A percentile compares a stretch with the other conserved stretches of the same genome.
Conservation (phyloP, 1,284 basidiomycete genomes). For the Cryptococcus hybrid region DNA sequence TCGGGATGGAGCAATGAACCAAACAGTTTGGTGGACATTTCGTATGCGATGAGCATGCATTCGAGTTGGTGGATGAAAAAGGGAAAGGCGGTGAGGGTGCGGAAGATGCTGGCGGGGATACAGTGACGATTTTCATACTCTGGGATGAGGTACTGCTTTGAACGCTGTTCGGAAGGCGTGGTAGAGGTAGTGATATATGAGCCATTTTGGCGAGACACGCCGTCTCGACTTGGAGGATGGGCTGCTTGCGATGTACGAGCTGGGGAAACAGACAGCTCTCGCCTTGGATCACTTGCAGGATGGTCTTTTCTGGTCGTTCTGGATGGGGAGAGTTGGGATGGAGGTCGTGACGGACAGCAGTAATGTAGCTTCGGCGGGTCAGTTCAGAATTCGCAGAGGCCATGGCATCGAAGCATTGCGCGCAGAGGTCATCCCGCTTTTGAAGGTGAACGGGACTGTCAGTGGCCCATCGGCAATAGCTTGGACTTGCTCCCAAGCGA, state of each 20-base stretch:
- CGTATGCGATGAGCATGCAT: conserved; percentile 24
- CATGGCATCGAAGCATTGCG: conserved; percentile 23
- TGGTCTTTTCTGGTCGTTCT: conserved; percentile 5
- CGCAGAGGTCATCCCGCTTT: conserved; percentile 4
- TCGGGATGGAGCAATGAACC: conserved; percentile 5
- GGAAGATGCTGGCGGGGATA: conserved; percentile 24
- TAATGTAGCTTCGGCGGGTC: conserved; percentile 20
- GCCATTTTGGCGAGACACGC: conserved; percentile 16
- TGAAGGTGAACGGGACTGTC: conserved; percentile 12
- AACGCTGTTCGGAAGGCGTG: neutral
- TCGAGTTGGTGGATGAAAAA: conserved; percentile 22
- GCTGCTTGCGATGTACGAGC: conserved; percentile 14
- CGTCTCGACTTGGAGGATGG: conserved; percentile 19
- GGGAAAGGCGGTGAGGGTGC: conserved; percentile 25
- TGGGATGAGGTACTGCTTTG: conserved; percentile 15
- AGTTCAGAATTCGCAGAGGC: conserved; percentile 20
- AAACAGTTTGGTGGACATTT: conserved; percentile 22
- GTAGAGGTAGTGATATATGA: conserved; percentile 16
- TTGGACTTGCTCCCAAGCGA: conserved; percentile 36
- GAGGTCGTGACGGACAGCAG: conserved; percentile 22
- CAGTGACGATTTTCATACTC: conserved; percentile 23
- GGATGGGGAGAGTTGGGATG: conserved; percentile 25
- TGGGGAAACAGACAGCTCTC: neutral
- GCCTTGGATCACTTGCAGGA: conserved; percentile 2
- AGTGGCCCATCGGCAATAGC: conserved; percentile 9